These are phyloP conservation scores for Phytopythium vexans DNA, from an alignment of 352 stramenopile genomes.

Conservation along the genomic window DNA sequence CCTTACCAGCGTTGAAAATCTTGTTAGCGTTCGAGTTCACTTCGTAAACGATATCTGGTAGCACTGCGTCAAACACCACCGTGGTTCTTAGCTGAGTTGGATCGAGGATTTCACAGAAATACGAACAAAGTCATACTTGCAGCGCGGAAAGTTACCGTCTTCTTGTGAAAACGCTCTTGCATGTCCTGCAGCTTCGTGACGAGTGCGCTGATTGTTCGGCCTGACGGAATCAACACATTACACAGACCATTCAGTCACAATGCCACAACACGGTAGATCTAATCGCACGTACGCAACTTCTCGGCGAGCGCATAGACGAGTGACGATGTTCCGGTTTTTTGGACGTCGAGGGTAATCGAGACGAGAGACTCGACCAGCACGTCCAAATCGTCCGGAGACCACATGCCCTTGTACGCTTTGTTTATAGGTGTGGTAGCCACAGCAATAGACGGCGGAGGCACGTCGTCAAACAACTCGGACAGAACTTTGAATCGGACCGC, in stretches of 20 bases:
- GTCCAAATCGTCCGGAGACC: slow-evolving; percentile 53
- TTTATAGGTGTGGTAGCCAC: too few species aligned
- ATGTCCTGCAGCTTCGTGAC: slow-evolving; percentile 66
- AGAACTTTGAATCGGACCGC: slow-evolving; percentile 35
- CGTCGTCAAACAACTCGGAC: slow-evolving; percentile 42
- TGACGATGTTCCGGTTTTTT: slow-evolving; percentile 43
- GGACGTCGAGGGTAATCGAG: slow-evolving; percentile 57
- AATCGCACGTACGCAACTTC: slow-evolving; percentile 22
- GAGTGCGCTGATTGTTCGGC: slow-evolving; percentile 48
- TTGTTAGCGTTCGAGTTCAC: slow-evolving; percentile 53
- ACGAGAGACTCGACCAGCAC: slow-evolving; percentile 56
- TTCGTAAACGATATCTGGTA: slow-evolving; percentile 57
- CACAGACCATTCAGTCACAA: neutral
- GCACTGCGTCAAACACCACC: slow-evolving; percentile 23
- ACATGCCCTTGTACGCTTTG: slow-evolving; percentile 15
- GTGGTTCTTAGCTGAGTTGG: neutral
- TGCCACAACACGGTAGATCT: neutral
- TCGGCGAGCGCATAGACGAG: slow-evolving; percentile 25
- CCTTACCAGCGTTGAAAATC: slow-evolving; percentile 59
- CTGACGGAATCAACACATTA: slow-evolving; percentile 11
- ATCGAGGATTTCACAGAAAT: neutral
- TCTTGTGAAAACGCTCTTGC: slow-evolving; percentile 39
- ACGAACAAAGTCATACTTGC: slow-evolving; percentile 32
- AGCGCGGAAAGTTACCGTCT: slow-evolving; percentile 27
- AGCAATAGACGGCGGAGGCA: slow-evolving; percentile 22